Evolutionary conservation across 768 basidiomycete species (phyloP), one percentile per base, ranked within the genome.

Genomic region (Suillus clintonianus): DNA sequence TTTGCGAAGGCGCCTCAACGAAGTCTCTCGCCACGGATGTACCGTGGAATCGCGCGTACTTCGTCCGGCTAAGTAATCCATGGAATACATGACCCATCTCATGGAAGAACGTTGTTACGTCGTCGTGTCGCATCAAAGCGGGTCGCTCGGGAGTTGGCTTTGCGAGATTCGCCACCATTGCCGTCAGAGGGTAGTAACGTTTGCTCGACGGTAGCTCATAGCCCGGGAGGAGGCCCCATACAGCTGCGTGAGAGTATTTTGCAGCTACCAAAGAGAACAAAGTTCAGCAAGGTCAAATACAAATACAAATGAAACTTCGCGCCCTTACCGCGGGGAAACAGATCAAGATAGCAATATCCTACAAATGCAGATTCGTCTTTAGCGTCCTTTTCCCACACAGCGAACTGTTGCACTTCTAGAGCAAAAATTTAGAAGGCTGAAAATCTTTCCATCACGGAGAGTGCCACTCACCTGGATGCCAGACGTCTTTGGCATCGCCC

Each of bases 111-210:
- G 93, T 95, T 13, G 92, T 92, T 1, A 93, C 92, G 62, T 94
- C 91, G 68, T 89, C 88, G 65, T 94, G 92, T n/a, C 85, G 80
- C 92, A 96, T 91, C 41, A 94, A 79, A 22, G 92, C 92, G 2
- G 92, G 92, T 64, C 89, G 88, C 7, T 89, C 86, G 1, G 88
- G 85, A 1, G 92, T 93, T 4, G 91, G 83, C 72, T 95, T 96
- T 5, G 94, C 91, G 11, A 96, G 84, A 73, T 95, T 95, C 43
- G 94, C 94, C 8, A 95, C 94, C 94, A 95, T 95, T 4, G 90
- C 89, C 1, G 88, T 76, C 57, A 92, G 74, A 3, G 93, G 93
- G 73, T 92, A 94, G 71, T 81, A 81, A 36, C 90, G 83, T 58
- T 81, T 82, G 48, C 87, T 88, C 62, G 85, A 76, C 0, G 82